Evolutionary conservation across 495 filamentous ascomycete species (phyloP).

Genomic region (Entonaema liquescens): DNA sequence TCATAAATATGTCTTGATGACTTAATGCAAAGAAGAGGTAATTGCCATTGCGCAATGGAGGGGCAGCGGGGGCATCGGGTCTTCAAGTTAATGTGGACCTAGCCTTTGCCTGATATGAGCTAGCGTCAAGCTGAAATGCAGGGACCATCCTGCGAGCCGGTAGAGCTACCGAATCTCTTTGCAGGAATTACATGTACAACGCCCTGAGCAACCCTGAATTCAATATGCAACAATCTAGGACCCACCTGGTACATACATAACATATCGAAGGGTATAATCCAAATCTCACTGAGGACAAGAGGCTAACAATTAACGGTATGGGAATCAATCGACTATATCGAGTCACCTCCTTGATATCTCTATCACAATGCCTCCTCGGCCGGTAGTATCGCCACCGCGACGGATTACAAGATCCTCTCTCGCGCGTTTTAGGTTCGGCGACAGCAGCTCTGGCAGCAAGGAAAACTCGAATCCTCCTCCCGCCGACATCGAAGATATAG

Average conservation of each 20-base stretch:
- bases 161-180: background rate
- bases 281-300: background rate
- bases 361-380: slow-evolving; percentile 37
- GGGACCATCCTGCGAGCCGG: slow-evolving; percentile 21
- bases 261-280: background rate
- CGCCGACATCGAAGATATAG: slow-evolving; percentile 70
- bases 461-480: slow-evolving; percentile 30
- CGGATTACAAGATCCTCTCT: slow-evolving; percentile 58
- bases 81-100: background rate
- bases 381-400: slow-evolving; percentile 45
- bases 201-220: background rate
- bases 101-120: background rate
- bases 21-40: background rate
- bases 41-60: background rate
- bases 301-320: slow-evolving; percentile 52
- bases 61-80: background rate
- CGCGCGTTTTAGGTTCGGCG: slow-evolving; percentile 54
- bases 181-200: slow-evolving; percentile 6
- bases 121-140: slow-evolving; percentile 11
- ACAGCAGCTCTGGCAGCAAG: slow-evolving; percentile 43
- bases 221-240: background rate
- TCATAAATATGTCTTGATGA: background rate
- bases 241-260: background rate
- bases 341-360: slow-evolving; percentile 60
- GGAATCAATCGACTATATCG: slow-evolving; percentile 66